A percentile compares a stretch with the other conserved stretches of the same genome.
Conservation (phyloP, 768 basidiomycete genomes). For the Mycena maculata region DNA sequence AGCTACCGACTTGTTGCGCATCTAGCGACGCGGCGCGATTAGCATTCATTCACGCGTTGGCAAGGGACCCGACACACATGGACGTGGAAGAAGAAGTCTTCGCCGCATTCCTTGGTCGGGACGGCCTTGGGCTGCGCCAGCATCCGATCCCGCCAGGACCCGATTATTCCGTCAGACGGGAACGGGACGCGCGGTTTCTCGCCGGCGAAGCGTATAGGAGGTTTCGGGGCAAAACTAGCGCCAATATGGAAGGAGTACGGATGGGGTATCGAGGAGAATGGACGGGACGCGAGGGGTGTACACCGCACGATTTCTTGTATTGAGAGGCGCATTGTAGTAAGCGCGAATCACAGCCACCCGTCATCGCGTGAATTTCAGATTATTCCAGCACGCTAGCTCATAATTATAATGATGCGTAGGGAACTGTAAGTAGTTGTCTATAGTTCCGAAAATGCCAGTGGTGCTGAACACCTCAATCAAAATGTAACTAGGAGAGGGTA, state of each 20-base stretch:
- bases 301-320: constrained; percentile 14
- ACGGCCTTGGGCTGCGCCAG: constrained; percentile 22
- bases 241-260: constrained; percentile 32
- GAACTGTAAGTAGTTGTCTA: too few relatives aligned
- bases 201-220: constrained; percentile 12
- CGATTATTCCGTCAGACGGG: constrained; percentile 30
- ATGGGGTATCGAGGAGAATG: constrained; percentile 17
- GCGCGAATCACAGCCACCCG: too few relatives aligned
- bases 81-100: constrained; percentile 32
- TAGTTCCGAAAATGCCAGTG: too few relatives aligned
- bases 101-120: constrained; percentile 25
- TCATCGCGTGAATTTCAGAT: too few relatives aligned
- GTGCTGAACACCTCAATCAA: too few relatives aligned
- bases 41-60: neutral
- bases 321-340: constrained; percentile 17
- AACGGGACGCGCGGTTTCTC: constrained; percentile 30
- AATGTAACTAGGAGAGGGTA: neutral
- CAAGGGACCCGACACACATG: constrained; percentile 16
- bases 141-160: constrained; percentile 32
- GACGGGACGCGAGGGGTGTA: constrained; percentile 11
- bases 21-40: constrained; percentile 13
- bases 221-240: constrained; percentile 34
- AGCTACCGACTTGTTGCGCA: constrained; percentile 33
- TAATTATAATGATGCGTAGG: too few relatives aligned
- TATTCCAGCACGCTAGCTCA: too few relatives aligned